These are phyloP conservation scores for Lichina pygmaea DNA, from an alignment of 495 filamentous ascomycete genomes.

Conservation along the genomic window DNA sequence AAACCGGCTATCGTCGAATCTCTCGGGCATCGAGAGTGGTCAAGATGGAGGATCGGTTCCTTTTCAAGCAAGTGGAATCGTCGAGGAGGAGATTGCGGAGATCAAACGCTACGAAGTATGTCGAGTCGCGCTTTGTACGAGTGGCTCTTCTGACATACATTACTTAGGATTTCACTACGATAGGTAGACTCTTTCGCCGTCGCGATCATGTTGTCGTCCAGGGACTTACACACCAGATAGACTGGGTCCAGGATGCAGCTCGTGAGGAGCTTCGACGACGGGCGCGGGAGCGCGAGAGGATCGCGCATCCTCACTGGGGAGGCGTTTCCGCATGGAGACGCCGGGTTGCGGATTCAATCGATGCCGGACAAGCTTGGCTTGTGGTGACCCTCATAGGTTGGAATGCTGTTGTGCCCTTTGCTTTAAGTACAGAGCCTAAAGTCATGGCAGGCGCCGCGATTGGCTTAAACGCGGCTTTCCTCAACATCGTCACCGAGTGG, in stretches of 20 bases:
- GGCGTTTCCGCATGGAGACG: constrained; percentile 57
- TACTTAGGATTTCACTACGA: constrained; percentile 59
- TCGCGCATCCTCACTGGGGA: constrained; percentile 47
- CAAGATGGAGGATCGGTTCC: constrained; percentile 20
- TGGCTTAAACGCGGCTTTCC: constrained; percentile 71
- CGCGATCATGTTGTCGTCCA: too few species aligned
- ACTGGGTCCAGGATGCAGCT: constrained; percentile 95
- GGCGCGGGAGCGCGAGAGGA: constrained; percentile 36
- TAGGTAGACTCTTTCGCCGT: constrained; percentile 22
- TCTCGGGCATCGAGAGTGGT: constrained; percentile 34
- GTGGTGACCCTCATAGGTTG: constrained; percentile 73
- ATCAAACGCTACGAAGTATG: constrained; percentile 85
- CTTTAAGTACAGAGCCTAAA: background rate
- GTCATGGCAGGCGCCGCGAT: constrained; percentile 38
- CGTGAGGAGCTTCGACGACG: constrained; percentile 66
- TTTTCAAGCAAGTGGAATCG: constrained; percentile 27
- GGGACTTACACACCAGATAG: constrained; percentile 12
- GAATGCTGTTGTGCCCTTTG: background rate
- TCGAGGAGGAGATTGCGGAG: constrained; percentile 78
- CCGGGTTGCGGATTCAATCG: constrained; percentile 65
- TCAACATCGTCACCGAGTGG: constrained; percentile 97
- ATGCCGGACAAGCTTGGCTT: constrained; percentile 94
- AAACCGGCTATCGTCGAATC: constrained; percentile 23
- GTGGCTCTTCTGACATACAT: background rate
- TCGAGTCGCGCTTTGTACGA: background rate